Evolutionary conservation across 768 basidiomycete species (phyloP).

Genomic region (Pulveroboletus ravenelii): DNA sequence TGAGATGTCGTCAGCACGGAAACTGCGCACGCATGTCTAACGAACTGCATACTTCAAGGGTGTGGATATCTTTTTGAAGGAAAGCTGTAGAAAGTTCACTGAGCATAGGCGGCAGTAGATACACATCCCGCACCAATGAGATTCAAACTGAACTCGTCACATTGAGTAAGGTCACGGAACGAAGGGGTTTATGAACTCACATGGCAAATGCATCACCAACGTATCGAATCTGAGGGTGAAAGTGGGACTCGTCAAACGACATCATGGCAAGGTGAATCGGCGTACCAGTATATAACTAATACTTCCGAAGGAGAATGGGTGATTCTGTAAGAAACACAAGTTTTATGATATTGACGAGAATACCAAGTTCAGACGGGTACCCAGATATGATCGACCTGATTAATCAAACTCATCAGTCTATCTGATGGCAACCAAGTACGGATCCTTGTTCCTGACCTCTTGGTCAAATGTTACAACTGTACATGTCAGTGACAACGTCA

Average conservation of each 20-base stretch:
- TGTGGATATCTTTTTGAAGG: neutral
- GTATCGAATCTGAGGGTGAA: conserved; percentile 17
- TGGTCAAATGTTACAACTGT: conserved; percentile 15
- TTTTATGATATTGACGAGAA: neutral
- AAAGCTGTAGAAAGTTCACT: conserved; percentile 10
- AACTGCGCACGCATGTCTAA: neutral
- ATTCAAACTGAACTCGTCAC: conserved; percentile 11
- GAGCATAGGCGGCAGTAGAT: no score
- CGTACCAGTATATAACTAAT: conserved; percentile 18
- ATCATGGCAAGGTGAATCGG: neutral
- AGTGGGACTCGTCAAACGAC: neutral
- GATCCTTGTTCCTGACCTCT: conserved; percentile 9
- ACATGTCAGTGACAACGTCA: neutral
- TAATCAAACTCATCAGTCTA: neutral
- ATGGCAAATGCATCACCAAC: no score
- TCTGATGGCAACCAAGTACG: neutral
- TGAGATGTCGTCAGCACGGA: neutral
- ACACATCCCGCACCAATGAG: conserved; percentile 2
- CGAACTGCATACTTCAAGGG: conserved; percentile 5
- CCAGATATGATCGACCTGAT: conserved; percentile 21
- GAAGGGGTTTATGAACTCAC: no score
- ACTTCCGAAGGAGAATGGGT: conserved; percentile 7
- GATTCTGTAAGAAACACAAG: conserved; percentile 1
- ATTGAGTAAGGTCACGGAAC: no score
- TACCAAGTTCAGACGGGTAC: neutral